Conservation (phyloP, 441 rosid genomes). For the Erysimum cheiri region DNA sequence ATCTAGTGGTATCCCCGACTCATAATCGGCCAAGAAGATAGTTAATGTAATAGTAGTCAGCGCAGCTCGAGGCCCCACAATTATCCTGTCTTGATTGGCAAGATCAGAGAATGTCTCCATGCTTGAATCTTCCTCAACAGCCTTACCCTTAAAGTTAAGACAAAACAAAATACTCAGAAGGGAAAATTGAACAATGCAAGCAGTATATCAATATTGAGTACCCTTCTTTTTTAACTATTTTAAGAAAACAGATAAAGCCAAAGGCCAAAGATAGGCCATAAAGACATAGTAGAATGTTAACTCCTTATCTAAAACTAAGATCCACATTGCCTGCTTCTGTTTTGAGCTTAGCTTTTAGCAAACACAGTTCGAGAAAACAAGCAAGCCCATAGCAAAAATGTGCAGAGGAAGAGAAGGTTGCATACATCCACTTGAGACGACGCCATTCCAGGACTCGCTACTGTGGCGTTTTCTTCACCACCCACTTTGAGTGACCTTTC, state of each 20-base stretch:
- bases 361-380: neutral
- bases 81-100: slow-evolving; percentile 2
- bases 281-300: slow-evolving; percentile 9
- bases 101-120: slow-evolving; percentile 1
- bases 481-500: neutral
- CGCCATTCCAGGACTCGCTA: neutral
- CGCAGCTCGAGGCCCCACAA: neutral
- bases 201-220: neutral
- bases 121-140: slow-evolving; percentile 20
- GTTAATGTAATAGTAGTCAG: neutral
- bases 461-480: neutral
- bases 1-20: neutral
- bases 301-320: slow-evolving; percentile 3
- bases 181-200: neutral
- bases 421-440: slow-evolving; percentile 35
- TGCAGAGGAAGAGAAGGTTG: slow-evolving; percentile 14
- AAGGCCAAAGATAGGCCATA: slow-evolving; percentile 6
- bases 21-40: neutral
- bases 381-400: neutral
- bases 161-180: slow-evolving; percentile 8
- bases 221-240: neutral
- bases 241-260: neutral
- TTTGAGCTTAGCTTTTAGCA: slow-evolving; percentile 3
- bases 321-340: slow-evolving; percentile 2
- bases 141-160: slow-evolving; percentile 5